phyloP scores from a whole-genome alignment of 2,329 filamentous ascomycete genomes.

The Mycogone perniciosa region DNA sequence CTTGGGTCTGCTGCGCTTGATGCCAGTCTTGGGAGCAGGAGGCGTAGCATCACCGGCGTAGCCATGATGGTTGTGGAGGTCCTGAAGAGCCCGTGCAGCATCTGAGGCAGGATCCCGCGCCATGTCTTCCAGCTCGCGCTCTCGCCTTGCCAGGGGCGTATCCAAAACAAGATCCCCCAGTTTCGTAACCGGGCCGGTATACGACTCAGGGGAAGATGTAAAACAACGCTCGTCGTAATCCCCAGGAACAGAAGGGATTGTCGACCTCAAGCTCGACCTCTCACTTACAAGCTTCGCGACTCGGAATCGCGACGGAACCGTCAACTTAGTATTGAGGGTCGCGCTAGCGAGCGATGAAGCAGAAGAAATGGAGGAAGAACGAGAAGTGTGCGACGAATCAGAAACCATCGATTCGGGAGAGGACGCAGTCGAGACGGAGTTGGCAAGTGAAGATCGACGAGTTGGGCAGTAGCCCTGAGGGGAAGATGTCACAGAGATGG shows the following conservation, averaged over 20 bases:
- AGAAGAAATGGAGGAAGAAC: conserved; percentile 59
- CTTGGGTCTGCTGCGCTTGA: conserved; percentile 54
- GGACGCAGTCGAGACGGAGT: conserved; percentile 55
- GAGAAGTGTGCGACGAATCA: conserved; percentile 54
- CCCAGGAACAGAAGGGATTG: conserved; percentile 53
- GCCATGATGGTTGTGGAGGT: conserved; percentile 49
- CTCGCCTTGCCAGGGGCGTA: conserved; percentile 39
- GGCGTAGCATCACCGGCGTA: conserved; percentile 32
- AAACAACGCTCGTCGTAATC: conserved; percentile 45
- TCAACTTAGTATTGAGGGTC: conserved; percentile 45
- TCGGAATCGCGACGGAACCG: conserved; percentile 58
- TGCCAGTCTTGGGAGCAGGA: conserved; percentile 29
- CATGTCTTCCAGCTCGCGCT: conserved; percentile 40
- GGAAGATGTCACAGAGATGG: conserved; percentile 41
- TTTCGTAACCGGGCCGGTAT: conserved; percentile 47
- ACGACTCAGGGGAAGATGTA: conserved; percentile 52
- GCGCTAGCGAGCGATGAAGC: conserved; percentile 55
- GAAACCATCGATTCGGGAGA: conserved; percentile 64
- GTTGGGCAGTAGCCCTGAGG: conserved; percentile 43
- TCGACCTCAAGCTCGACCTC: conserved; percentile 45
- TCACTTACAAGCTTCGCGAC: conserved; percentile 53
- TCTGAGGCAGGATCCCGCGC: conserved; percentile 40
- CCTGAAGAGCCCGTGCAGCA: conserved; percentile 53
- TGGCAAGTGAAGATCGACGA: conserved; percentile 58
- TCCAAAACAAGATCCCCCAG: conserved; percentile 44